A percentile compares a stretch with the other conserved stretches of the same genome.
Evolutionary conservation across 2,329 filamentous ascomycete genomes (phyloP).

Genomic region (Didymella lethalis): DNA sequence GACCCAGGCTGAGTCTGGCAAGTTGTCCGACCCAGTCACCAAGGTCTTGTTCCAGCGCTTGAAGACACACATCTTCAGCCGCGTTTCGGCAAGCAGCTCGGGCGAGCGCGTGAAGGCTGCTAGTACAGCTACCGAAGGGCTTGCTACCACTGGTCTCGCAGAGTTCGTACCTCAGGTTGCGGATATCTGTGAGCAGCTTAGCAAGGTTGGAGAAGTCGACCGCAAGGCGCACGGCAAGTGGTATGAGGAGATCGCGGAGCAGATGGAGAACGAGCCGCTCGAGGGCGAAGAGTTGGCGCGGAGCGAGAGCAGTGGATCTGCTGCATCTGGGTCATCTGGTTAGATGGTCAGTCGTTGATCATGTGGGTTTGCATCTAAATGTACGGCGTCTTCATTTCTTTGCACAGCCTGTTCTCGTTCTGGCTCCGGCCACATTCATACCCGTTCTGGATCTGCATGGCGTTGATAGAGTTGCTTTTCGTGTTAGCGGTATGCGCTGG

Average conservation of each 20-base stretch:
- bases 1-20: conserved; percentile 59
- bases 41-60: conserved; percentile 73
- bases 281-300: conserved; percentile 43
- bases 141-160: conserved; percentile 73
- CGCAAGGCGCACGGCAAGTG: conserved; percentile 71
- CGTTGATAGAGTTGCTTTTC: neutral
- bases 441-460: conserved; percentile 9
- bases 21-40: conserved; percentile 68
- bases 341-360: neutral
- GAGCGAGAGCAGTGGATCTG: conserved; percentile 36
- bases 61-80: conserved; percentile 69
- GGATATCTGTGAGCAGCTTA: conserved; percentile 73
- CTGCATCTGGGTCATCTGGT: conserved; percentile 18
- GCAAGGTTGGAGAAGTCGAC: conserved; percentile 71
- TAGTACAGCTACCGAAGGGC: conserved; percentile 72
- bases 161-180: conserved; percentile 76
- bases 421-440: conserved; percentile 2
- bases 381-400: neutral
- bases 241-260: conserved; percentile 73
- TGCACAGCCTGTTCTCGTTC: neutral
- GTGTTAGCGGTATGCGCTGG: neutral
- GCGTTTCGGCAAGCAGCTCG: conserved; percentile 70
- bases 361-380: neutral
- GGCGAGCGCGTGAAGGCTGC: conserved; percentile 75
- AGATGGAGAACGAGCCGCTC: conserved; percentile 53